These are phyloP conservation scores for Purpureocillium takamizusanense DNA, from an alignment of 2,329 filamentous ascomycete species.

Conservation along the genomic window DNA sequence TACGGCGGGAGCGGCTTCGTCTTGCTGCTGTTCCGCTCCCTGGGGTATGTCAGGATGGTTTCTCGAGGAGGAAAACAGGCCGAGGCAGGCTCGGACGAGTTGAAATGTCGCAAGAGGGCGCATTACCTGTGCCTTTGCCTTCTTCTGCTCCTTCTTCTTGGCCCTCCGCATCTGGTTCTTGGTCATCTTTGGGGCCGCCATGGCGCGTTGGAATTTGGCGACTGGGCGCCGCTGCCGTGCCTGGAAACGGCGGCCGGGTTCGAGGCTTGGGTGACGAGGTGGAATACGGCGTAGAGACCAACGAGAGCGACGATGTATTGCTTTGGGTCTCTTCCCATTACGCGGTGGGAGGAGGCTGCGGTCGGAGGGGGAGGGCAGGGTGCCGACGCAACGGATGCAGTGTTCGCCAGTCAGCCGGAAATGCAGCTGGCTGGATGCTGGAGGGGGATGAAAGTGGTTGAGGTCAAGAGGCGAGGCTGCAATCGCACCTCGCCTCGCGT, in stretches of 20 bases:
- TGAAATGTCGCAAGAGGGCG: not conserved
- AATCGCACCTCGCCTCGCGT: too few species aligned
- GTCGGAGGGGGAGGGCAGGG: not conserved
- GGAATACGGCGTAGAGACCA: conserved; percentile 25
- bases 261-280: conserved; percentile 23
- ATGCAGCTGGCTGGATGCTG: too few species aligned
- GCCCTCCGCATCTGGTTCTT: conserved; percentile 92
- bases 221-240: conserved; percentile 15
- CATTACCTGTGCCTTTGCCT: conserved; percentile 46
- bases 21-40: not conserved
- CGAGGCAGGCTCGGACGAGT: not conserved
- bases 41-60: too few species aligned
- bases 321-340: conserved; percentile 29
- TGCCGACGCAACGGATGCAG: not conserved
- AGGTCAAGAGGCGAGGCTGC: too few species aligned
- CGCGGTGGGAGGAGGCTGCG: conserved; percentile 1
- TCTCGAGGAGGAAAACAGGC: too few species aligned
- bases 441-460: too few species aligned
- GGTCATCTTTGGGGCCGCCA: conserved; percentile 65
- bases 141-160: conserved; percentile 90
- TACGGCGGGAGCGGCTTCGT: not conserved
- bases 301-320: conserved; percentile 23
- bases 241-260: conserved; percentile 19
- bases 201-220: conserved; percentile 26
- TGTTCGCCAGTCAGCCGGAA: too few species aligned